Percentiles rank a stretch among this genome's conserved stretches.
Evolutionary conservation across 139 green algal genomes (phyloP).

Genomic region (Picochlorum sp.): DNA sequence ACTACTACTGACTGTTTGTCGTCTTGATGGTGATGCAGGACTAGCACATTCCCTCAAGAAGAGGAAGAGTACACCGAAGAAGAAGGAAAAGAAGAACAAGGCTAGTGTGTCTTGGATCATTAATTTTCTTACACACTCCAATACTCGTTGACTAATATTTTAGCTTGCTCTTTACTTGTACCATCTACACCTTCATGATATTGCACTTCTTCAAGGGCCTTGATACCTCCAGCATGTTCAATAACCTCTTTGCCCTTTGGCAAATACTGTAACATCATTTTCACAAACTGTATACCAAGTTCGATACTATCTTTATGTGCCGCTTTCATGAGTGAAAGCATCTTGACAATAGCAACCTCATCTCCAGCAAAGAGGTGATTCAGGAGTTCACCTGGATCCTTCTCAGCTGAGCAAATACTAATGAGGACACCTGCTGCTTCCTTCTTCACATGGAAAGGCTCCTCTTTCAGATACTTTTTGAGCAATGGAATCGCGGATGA

Average conservation of each 20-base stretch:
- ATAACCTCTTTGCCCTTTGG: conserved; percentile 22
- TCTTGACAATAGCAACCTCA: conserved; percentile 14
- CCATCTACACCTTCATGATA: conserved; percentile 16
- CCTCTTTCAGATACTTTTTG: conserved; percentile 20
- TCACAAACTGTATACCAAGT: conserved; percentile 36
- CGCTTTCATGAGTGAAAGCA: conserved; percentile 28
- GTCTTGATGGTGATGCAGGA: no score
- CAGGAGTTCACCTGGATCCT: conserved; percentile 16
- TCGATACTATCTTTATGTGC: conserved; percentile 33
- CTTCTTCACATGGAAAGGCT: conserved; percentile 42
- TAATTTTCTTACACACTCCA: conserved; percentile 14
- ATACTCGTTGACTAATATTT: conserved; percentile 38
- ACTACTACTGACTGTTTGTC: no score
- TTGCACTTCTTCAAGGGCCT: conserved; percentile 35
- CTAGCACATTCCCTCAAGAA: no score
- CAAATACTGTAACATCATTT: conserved; percentile 35
- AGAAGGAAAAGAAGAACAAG: neutral
- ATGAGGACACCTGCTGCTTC: conserved; percentile 35
- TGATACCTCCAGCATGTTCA: conserved; percentile 40
- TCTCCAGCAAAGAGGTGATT: conserved; percentile 31
- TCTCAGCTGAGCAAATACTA: conserved; percentile 29
- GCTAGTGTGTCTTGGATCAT: neutral
- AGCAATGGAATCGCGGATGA: conserved; percentile 15
- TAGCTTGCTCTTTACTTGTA: conserved; percentile 30
- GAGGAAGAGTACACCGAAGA: neutral